Base-by-base conservation (phyloP, 805 yeast genomes). In the Yamadazyma endophytica region DNA sequence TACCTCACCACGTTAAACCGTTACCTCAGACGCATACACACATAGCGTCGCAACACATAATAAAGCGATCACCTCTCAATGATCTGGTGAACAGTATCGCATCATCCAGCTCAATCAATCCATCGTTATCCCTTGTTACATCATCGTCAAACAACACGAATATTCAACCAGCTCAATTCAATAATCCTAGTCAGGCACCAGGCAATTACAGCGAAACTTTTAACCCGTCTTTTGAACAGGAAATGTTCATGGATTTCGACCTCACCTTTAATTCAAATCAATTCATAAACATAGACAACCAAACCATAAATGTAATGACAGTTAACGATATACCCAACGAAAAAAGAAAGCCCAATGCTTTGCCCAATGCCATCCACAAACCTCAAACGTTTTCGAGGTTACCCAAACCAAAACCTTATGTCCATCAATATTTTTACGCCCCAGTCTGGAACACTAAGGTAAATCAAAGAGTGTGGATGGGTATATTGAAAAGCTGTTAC, bases 381-480 rank as follows among this genome's bases (percentile, higher is more conserved):
- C 42, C 36, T 1, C 26, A 35, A 1, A 35, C 21, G 1, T 47
- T 57, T 28, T 29, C 29, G 11, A 46, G 33, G 18, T 18, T 50
- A 7, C 14, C 19, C 11, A 29, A 26, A 13, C 20, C 9, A 7
- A 13, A 24, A 9, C 17, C 6, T 9, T 8, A 18, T 12, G 15
- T 7, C 14, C 18, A 6, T 4, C 32, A 26, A 13, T 41, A 42
- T 15, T 32, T 24, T 17, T 42, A 26, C 25, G 4, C 31, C 1
- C 43, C 46, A 2, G 37, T 34, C 12, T 36, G 35, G 24, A 36
- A 23, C 13, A 25, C 17, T 16, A 31, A 32, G 8, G 17, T 32
- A 12, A 13, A 24, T 9, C 17, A 33, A 9, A 31, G 19, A 35
- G 24, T 64, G 26, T 64, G 69, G 70, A 37, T 42, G n/a, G 33